A percentile compares a stretch with the other conserved stretches of the same genome.
phyloP scores from a whole-genome alignment of 441 rosid species.

The Populus tomentosa region DNA sequence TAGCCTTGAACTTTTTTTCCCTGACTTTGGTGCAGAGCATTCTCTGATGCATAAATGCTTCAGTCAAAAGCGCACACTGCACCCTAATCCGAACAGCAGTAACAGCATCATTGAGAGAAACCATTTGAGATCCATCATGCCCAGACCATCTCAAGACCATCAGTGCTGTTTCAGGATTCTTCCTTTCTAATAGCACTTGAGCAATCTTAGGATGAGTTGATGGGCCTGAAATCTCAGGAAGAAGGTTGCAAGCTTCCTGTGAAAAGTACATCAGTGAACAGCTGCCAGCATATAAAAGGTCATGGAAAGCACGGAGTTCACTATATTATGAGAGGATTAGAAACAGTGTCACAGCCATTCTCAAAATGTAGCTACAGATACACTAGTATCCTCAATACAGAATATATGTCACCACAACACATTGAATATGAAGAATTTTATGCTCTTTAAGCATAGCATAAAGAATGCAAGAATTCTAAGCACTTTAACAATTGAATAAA shows the following conservation, averaged over 20 bases:
- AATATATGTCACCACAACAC: neutral
- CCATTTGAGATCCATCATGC: conserved; percentile 59
- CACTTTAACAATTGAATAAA: neutral
- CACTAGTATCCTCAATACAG: neutral
- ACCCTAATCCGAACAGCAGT: conserved; percentile 80
- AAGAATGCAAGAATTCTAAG: neutral
- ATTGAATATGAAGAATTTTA: neutral
- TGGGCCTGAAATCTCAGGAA: conserved; percentile 83
- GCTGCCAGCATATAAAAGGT: conserved; percentile 23
- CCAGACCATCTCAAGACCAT: conserved; percentile 94
- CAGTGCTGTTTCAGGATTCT: conserved; percentile 69
- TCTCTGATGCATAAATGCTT: conserved; percentile 87
- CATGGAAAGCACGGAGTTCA: neutral
- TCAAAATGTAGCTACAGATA: neutral
- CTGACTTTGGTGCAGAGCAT: conserved; percentile 62
- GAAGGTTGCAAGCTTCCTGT: conserved; percentile 77
- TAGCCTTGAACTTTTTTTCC: conserved; percentile 54
- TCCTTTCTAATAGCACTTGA: conserved; percentile 86
- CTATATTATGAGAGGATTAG: neutral
- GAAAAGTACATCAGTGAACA: conserved; percentile 23
- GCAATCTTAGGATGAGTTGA: conserved; percentile 84
- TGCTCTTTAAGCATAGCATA: neutral
- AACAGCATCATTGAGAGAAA: conserved; percentile 75
- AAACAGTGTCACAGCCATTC: neutral
- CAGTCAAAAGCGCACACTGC: conserved; percentile 86